Conservation (phyloP, 768 basidiomycete species). For the Coprinellus aureogranulatus region DNA sequence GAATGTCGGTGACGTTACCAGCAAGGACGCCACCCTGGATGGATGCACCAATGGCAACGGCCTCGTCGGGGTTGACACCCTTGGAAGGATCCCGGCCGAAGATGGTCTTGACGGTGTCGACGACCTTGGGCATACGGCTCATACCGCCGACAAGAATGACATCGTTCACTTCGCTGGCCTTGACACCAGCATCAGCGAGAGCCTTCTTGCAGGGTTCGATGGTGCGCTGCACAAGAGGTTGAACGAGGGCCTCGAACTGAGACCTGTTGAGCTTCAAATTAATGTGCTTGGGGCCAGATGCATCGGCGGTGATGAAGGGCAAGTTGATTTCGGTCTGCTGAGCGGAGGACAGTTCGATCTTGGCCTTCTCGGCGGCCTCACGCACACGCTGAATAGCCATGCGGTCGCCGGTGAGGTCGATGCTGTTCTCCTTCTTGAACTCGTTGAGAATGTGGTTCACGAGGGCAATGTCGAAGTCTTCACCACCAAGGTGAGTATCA, state of each 20-base stretch:
- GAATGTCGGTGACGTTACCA: conserved; percentile 93
- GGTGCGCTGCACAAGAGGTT: conserved; percentile 80
- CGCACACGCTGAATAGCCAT: conserved; percentile 99
- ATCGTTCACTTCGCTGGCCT: conserved; percentile 89
- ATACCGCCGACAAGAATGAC: conserved; percentile 99
- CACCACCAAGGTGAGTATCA: conserved; percentile 94
- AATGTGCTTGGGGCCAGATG: conserved; percentile 94
- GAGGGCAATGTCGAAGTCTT: conserved; percentile 93
- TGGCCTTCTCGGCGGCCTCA: conserved; percentile 99
- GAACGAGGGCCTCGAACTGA: conserved; percentile 86
- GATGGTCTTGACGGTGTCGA: conserved; percentile 87
- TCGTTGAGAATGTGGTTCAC: conserved; percentile 82
- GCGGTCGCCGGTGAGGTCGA: conserved; percentile 78
- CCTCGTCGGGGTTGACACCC: conserved; percentile 99
- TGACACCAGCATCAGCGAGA: conserved; percentile 87
- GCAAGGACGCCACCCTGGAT: conserved; percentile 98
- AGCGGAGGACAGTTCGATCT: conserved; percentile 95
- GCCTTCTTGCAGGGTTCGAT: conserved; percentile 98
- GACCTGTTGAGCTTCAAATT: conserved; percentile 86
- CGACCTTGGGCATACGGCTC: conserved; percentile 95
- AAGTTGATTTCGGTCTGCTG: conserved; percentile 95
- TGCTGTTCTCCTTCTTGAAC: conserved; percentile 91
- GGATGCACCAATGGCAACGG: conserved; percentile 96
- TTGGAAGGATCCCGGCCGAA: conserved; percentile 97
- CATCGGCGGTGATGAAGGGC: conserved; percentile 97